Evolutionary conservation across 2,329 filamentous ascomycete genomes (phyloP), one percentile per base, ranked within the genome.

Genomic region (Fusarium humuli): DNA sequence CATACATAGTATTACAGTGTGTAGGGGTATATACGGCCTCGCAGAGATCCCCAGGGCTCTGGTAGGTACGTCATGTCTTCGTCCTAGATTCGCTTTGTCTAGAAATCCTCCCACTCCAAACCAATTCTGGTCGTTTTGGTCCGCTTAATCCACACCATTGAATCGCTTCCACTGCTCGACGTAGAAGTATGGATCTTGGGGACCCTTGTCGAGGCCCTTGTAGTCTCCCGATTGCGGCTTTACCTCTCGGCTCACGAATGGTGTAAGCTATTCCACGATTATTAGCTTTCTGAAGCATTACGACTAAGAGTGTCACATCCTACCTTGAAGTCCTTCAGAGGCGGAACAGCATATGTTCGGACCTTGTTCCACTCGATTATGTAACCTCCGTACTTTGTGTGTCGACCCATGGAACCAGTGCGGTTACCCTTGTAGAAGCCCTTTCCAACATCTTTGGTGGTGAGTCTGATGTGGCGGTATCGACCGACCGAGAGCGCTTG

Each of bases 371-470:
- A 97, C 72, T 98, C 92, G 72, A 98, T 90, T 48, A 90, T 80
- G 81, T 96, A 99, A 53, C 91, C 91, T 80, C 95, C 96, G 78
- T 90, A 88, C 79, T 92, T 92, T 57, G 92, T 94, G 82, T 97
- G 93, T 16, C 85, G 83, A 80, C 96, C 96, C 90, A 97, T 94
- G 44, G 92, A 90, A 3, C 96, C 96, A 1, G 94, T 91, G 48
- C 94, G 87, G 76, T 92, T 98, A 79, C 96, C 96, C 86, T 98
- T 98, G 89, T 99, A 99, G 88, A 91, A 99, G 73, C 94, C 95
- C 78, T 94, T 93, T 80, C 92, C 92, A 79, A 95, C 91, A 81
- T 96, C 91, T 83, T 99, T 99, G 73, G 95, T 97, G 14, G 93
- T 98, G 77, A 99, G 88, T 56, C 87, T 86, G 63, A 94, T 85